phyloP scores from a whole-genome alignment of 2,329 filamentous ascomycete species.

The Pseudopithomyces maydicus region DNA sequence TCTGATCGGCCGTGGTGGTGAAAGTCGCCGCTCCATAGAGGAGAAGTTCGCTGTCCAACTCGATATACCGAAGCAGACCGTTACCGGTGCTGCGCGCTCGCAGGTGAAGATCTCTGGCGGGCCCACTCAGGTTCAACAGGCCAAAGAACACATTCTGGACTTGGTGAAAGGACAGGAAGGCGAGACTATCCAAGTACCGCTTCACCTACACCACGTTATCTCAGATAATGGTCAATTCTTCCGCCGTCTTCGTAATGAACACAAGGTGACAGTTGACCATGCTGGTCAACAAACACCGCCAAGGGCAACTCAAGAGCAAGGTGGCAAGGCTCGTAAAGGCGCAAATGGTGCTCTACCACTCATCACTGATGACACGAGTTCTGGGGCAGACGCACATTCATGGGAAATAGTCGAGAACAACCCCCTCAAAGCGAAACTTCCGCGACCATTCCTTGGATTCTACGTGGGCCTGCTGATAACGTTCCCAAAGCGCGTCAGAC shows the following conservation, averaged over 20 bases:
- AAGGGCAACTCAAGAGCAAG: slow-evolving; percentile 63
- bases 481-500: slow-evolving; percentile 79
- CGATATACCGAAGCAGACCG: slow-evolving; percentile 82
- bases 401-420: slow-evolving; percentile 82
- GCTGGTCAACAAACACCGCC: slow-evolving; percentile 77
- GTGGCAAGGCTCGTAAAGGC: slow-evolving; percentile 52
- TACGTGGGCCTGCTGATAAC: slow-evolving; percentile 78
- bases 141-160: slow-evolving; percentile 80
- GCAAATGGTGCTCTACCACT: slow-evolving; percentile 76
- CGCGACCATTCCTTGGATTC: slow-evolving; percentile 81
- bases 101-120: slow-evolving; percentile 85
- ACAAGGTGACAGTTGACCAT: slow-evolving; percentile 90
- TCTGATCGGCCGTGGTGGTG: slow-evolving; percentile 90
- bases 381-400: slow-evolving; percentile 68
- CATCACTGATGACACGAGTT: slow-evolving; percentile 78
- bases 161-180: slow-evolving; percentile 86
- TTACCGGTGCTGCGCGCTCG: slow-evolving; percentile 73
- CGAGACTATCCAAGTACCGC: slow-evolving; percentile 84
- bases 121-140: slow-evolving; percentile 78
- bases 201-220: slow-evolving; percentile 80
- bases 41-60: slow-evolving; percentile 83
- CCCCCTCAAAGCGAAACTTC: slow-evolving; percentile 55
- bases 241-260: slow-evolving; percentile 83
- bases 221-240: slow-evolving; percentile 92
- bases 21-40: slow-evolving; percentile 84